Evolutionary conservation across 1,284 basidiomycete species (phyloP).

Genomic region (Leccinum angustisporum): DNA sequence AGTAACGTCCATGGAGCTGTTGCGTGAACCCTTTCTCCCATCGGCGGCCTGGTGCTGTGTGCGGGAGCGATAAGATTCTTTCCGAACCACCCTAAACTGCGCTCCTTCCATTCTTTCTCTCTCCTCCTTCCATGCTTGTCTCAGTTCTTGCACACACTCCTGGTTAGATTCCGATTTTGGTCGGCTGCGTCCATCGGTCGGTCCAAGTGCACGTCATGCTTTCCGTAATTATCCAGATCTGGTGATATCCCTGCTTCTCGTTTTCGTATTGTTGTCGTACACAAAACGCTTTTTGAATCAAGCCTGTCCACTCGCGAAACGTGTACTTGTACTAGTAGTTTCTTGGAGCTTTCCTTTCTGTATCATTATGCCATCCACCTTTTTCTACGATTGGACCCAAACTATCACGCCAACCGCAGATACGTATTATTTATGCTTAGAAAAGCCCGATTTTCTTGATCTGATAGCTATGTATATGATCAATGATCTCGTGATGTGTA

Average conservation of each 20-base stretch:
- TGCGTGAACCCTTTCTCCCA: slow-evolving; percentile 19
- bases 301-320: slow-evolving; percentile 9
- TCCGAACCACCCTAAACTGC: slow-evolving; percentile 3
- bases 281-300: slow-evolving; percentile 20
- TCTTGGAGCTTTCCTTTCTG: slow-evolving; percentile 32
- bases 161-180: slow-evolving; percentile 14
- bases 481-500: slow-evolving; percentile 26
- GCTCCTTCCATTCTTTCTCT: slow-evolving; percentile 7
- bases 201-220: slow-evolving; percentile 4
- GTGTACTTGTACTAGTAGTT: slow-evolving; percentile 27
- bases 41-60: slow-evolving; percentile 23
- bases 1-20: slow-evolving; percentile 33
- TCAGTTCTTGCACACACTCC: slow-evolving; percentile 23
- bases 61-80: slow-evolving; percentile 1
- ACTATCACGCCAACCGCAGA: background rate
- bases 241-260: slow-evolving; percentile 15
- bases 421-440: slow-evolving; percentile 26
- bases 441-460: slow-evolving; percentile 30
- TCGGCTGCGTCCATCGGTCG: slow-evolving; percentile 9
- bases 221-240: slow-evolving; percentile 19
- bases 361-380: slow-evolving; percentile 23
- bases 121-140: slow-evolving; percentile 2
- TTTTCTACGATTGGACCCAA: slow-evolving; percentile 19
- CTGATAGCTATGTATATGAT: slow-evolving; percentile 17
- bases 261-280: slow-evolving; percentile 29